phyloP scores from a whole-genome alignment of 1,284 basidiomycete genomes.

The Earliella scabrosa region DNA sequence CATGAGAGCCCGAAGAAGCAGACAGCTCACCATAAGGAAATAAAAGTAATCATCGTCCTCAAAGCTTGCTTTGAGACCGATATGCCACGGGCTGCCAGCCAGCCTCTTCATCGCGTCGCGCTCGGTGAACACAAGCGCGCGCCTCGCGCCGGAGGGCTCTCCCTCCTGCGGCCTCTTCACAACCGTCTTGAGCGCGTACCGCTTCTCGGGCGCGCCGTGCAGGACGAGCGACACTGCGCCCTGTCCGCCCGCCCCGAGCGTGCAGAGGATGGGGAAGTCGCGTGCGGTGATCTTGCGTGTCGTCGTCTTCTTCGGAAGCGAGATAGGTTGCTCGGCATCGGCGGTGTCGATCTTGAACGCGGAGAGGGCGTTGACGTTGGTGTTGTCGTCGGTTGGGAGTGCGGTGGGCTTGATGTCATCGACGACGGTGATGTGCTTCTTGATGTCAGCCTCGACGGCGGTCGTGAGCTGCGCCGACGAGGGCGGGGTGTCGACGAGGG shows the following conservation, averaged over 20 bases:
- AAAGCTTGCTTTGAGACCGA: slow-evolving; percentile 25
- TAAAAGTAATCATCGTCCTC: slow-evolving; percentile 34
- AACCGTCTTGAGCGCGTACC: slow-evolving; percentile 28
- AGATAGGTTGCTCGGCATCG: no score
- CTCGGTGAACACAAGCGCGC: slow-evolving; percentile 11
- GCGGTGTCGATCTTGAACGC: background rate
- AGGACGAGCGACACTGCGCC: slow-evolving; percentile 26
- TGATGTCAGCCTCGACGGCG: background rate
- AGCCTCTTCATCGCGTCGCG: slow-evolving; percentile 8
- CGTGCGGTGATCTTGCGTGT: background rate
- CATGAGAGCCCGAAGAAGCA: background rate
- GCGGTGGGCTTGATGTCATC: background rate
- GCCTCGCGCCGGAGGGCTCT: no score
- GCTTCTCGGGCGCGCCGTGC: slow-evolving; percentile 11
- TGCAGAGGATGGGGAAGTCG: slow-evolving; percentile 20
- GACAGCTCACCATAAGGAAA: slow-evolving; percentile 24
- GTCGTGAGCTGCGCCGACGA: background rate
- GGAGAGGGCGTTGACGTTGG: background rate
- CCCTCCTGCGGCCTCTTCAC: no score
- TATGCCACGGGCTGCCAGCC: slow-evolving; percentile 13
- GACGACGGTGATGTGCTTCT: background rate
- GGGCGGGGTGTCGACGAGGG: background rate
- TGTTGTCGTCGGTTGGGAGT: no score
- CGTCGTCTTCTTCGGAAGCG: background rate
- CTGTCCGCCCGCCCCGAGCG: slow-evolving; percentile 28